These are phyloP conservation scores for Ananas comosus DNA, from an alignment of 176 grass and related monocot genomes.

Conservation along the genomic window DNA sequence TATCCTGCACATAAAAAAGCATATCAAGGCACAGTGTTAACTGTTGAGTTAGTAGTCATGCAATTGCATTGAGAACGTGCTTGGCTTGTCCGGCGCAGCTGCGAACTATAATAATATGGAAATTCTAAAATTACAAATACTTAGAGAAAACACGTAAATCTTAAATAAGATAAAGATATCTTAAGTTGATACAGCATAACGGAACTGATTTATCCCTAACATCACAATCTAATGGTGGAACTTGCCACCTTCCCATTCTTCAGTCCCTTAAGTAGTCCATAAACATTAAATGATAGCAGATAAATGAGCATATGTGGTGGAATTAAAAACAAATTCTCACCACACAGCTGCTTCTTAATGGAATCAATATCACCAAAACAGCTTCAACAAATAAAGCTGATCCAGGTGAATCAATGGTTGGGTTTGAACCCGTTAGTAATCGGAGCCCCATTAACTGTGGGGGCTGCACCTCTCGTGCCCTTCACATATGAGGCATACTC, in stretches of 20 bases:
- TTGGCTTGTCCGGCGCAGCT: too few relatives aligned
- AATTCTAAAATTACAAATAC: too few relatives aligned
- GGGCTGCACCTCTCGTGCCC: conserved; percentile 49
- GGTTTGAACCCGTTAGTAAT: conserved; percentile 57
- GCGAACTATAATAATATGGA: too few relatives aligned
- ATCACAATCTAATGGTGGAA: background rate
- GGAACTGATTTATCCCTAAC: too few relatives aligned
- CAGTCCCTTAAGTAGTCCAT: background rate
- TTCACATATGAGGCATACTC: conserved; percentile 81
- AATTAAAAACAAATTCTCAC: conserved; percentile 36
- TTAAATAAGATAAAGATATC: too few relatives aligned
- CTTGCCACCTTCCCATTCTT: conserved; percentile 1
- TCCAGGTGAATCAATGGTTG: conserved; percentile 49
- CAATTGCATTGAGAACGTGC: too few relatives aligned
- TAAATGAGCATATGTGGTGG: conserved; percentile 20
- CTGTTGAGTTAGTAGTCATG: too few relatives aligned
- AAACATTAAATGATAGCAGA: conserved; percentile 34
- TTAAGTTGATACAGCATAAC: too few relatives aligned
- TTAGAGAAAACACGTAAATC: too few relatives aligned
- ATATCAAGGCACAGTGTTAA: too few relatives aligned
- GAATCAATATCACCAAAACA: background rate
- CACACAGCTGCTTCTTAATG: conserved; percentile 17
- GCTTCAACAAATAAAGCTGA: conserved; percentile 8
- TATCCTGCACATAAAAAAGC: too few relatives aligned
- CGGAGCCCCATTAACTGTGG: conserved; percentile 30